These are phyloP conservation scores for Acanthamoeba healyi DNA, from an alignment of 208 protist species.

Conservation along the genomic window DNA sequence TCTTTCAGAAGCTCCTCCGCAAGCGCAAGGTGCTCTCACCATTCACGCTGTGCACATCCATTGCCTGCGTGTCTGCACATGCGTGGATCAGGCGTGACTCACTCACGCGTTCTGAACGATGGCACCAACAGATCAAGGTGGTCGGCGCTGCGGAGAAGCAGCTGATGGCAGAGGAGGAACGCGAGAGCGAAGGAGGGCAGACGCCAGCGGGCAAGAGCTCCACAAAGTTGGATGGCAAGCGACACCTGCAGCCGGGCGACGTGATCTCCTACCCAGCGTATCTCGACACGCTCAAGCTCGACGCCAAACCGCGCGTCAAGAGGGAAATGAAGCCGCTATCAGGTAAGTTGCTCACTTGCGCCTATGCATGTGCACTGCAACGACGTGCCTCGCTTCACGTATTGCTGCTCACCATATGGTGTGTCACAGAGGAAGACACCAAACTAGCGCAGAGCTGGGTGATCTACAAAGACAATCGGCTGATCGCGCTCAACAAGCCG, in stretches of 20 bases:
- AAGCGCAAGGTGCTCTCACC: slow-evolving; percentile 3
- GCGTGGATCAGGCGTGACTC: no score
- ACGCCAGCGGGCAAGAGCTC: background rate
- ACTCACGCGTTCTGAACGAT: no score
- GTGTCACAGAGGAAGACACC: slow-evolving; percentile 36
- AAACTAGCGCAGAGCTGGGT: slow-evolving; percentile 35
- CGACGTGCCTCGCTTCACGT: no score
- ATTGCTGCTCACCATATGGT: slow-evolving; percentile 2
- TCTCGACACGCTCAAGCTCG: background rate
- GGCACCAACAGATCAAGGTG: background rate
- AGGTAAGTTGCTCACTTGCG: no score
- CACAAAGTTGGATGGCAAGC: slow-evolving; percentile 5
- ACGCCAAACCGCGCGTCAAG: background rate
- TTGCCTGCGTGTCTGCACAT: no score
- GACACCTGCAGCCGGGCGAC: background rate
- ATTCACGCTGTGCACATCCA: no score
- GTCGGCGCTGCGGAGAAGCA: background rate
- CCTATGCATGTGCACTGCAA: no score
- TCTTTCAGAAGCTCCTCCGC: slow-evolving; percentile 41
- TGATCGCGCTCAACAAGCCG: slow-evolving; percentile 63
- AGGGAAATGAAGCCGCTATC: background rate
- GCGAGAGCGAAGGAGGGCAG: no score
- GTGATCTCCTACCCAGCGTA: background rate
- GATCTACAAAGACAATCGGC: slow-evolving; percentile 7
- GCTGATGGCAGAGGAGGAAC: background rate